Base-by-base conservation (phyloP, 2,329 filamentous ascomycete species). In the Cordyceps militaris region DNA sequence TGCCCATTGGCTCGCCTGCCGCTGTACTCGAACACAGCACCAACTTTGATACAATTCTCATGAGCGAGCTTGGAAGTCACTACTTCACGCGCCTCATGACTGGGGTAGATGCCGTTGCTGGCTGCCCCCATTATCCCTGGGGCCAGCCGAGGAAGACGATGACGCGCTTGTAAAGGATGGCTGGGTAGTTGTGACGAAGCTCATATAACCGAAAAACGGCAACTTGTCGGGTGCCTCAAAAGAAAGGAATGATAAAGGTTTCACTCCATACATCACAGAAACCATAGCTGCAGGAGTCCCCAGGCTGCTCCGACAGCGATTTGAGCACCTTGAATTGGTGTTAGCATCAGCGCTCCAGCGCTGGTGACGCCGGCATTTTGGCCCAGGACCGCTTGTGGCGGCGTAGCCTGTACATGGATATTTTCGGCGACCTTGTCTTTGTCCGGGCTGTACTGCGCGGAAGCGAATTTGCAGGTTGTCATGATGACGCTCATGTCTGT, bases 401-500 rank as follows among this genome's bases (percentile, higher is more conserved):
- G 63, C n/a, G 62, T 61, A 3, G 72, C 72, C 56, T 66, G 63
- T 5, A 75, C 73, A 8, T 61, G 61, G 13, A 75, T 58, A 19
- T 71, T 69, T 32, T 70, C 60, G 26, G 64, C 73, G 19, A 68
- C 57, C 8, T 58, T 63, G 57, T 75, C 71, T 36, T 68, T 61
- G 24, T 61, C 63, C 0, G 65, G 64, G 5, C 63, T 64, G 58
- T 73, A 75, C 11, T 59, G 60, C 34, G 66, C 52, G 5, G 60
- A 28, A 3, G 66, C 40, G 43, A 75, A 75, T 55, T 67, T 67
- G 62, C 73, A 75, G 10, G 64, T 63, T 7, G 62, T 56, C 64
- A 74, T 67, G 58, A 75, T 73, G 7, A 68, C 59, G 14, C 70
- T 61, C 61, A 74, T 66, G n/a, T 70, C 73, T 75, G 34, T 10